These are phyloP conservation scores for Beauveria caledonica DNA, from an alignment of 2,329 filamentous ascomycete genomes.

Conservation along the genomic window DNA sequence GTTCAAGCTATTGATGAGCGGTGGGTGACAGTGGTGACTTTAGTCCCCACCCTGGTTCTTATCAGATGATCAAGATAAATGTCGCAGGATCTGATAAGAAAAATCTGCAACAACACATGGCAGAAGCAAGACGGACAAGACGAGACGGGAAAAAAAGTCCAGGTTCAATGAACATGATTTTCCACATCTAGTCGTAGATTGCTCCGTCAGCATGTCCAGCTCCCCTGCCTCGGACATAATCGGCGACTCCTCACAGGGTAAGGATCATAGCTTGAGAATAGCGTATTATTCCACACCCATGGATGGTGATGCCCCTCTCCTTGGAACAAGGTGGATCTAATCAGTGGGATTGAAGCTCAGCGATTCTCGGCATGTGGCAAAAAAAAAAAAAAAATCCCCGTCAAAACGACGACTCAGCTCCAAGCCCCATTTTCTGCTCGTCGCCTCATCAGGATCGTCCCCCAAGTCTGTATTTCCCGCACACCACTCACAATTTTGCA, in stretches of 20 bases:
- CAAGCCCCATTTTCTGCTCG: neutral
- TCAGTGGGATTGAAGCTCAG: neutral
- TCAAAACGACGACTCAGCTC: conserved; percentile 1
- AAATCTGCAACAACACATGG: neutral
- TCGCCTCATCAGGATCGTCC: neutral
- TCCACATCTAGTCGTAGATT: neutral
- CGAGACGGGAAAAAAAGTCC: neutral
- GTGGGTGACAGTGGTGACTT: neutral
- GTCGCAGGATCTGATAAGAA: conserved; percentile 12
- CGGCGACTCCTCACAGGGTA: neutral
- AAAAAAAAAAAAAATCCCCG: neutral
- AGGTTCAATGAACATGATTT: no score
- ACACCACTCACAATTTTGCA: neutral
- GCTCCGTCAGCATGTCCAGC: neutral
- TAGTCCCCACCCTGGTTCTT: conserved; percentile 1
- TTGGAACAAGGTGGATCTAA: neutral
- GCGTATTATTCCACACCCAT: neutral
- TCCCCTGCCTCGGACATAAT: neutral
- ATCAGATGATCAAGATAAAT: conserved; percentile 15
- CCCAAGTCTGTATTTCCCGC: conserved; percentile 1
- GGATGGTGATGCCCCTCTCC: neutral
- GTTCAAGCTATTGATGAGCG: neutral
- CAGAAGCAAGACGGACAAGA: neutral
- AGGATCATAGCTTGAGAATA: neutral
- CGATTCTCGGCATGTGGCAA: neutral